phyloP scores from a whole-genome alignment of 768 basidiomycete species.

The Tulasnella sp. region DNA sequence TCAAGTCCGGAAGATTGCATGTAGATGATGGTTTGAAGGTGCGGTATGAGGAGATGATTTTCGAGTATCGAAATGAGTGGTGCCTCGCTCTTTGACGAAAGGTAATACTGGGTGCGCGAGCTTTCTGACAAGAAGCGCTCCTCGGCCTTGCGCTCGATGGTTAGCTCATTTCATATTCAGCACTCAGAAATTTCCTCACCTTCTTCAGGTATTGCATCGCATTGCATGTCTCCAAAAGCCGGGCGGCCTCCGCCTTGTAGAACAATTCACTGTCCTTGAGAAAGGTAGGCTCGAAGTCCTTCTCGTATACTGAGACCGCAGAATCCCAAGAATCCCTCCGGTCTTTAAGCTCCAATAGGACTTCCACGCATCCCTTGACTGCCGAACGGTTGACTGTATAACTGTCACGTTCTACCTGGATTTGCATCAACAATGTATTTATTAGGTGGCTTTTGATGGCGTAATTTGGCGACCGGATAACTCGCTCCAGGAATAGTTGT shows the following conservation, averaged over 20 bases:
- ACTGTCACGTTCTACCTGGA: constrained; percentile 87
- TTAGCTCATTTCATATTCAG: not conserved
- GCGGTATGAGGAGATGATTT: constrained; percentile 64
- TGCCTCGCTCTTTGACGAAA: constrained; percentile 61
- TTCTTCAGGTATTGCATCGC: constrained; percentile 71
- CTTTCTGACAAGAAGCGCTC: constrained; percentile 74
- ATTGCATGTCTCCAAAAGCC: constrained; percentile 63
- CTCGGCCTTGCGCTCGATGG: constrained; percentile 51
- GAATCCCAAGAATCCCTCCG: constrained; percentile 35
- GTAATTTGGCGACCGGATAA: constrained; percentile 47
- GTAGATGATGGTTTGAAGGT: constrained; percentile 63
- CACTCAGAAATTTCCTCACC: constrained; percentile 42
- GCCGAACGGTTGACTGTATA: constrained; percentile 86
- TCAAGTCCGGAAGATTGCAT: constrained; percentile 82
- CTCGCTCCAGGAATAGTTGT: constrained; percentile 71
- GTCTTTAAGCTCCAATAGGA: constrained; percentile 61
- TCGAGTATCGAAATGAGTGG: constrained; percentile 71
- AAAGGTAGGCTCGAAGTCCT: constrained; percentile 75
- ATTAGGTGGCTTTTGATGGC: constrained; percentile 81
- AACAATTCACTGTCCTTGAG: constrained; percentile 69
- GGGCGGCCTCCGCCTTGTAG: constrained; percentile 67
- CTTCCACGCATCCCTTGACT: constrained; percentile 80
- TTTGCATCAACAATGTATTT: constrained; percentile 72
- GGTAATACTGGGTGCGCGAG: constrained; percentile 75
- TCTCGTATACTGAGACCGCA: constrained; percentile 60